Base-by-base conservation (phyloP, 371 early-diverging fungal genomes). In the Syncephalastrum sp. region DNA sequence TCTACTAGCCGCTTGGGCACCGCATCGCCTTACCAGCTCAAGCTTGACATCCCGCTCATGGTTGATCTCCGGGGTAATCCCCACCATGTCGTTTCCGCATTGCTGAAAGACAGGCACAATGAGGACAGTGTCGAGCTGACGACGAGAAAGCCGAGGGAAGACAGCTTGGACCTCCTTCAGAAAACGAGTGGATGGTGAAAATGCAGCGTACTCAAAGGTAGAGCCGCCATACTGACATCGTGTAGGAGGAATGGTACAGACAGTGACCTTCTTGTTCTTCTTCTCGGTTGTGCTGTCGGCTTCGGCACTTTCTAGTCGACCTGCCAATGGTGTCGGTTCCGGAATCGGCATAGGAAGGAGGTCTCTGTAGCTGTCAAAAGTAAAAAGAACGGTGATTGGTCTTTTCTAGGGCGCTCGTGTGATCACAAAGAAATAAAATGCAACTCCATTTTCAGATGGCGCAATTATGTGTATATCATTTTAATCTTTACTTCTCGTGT, bases 21-120 rank as follows among this genome's bases (percentile, higher is more conserved):
- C 21, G 21, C 21, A 53, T 45, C 27, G 21, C 7, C 81, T 69
- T 73, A 91, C 92, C 59, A 81, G 63, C 61, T 91, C 88, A 6
- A 95, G 74, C 45, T 89, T 84, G 46, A 81, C 75, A 56, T 95
- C 91, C 57, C 92, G 83, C 57, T 95, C 96, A 16, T 65, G 59
- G 59, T 92, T 89, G 16, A 92, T 82, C 41, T 79, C 84, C 5
- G 71, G 68, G 12, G 85, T 84, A 27, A 82, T 77, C 16, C 86
- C 89, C 19, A 92, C 87, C 82, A 95, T 79, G 45, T 94, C 93
- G 43, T 83, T 56, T 3, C 54, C 55, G 44, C 92, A 88, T 56
- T 79, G 80, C 60, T 93, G 92, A 61, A 94, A 87, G 0, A 87
- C 84, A 5, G 93, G 92, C 4, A 95, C 78, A 25, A 95, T 81